Percentiles rank a stretch among this genome's conserved stretches.
These are phyloP conservation scores for Hypomontagnella monticulosa DNA, from an alignment of 495 filamentous ascomycete genomes.

Conservation along the genomic window DNA sequence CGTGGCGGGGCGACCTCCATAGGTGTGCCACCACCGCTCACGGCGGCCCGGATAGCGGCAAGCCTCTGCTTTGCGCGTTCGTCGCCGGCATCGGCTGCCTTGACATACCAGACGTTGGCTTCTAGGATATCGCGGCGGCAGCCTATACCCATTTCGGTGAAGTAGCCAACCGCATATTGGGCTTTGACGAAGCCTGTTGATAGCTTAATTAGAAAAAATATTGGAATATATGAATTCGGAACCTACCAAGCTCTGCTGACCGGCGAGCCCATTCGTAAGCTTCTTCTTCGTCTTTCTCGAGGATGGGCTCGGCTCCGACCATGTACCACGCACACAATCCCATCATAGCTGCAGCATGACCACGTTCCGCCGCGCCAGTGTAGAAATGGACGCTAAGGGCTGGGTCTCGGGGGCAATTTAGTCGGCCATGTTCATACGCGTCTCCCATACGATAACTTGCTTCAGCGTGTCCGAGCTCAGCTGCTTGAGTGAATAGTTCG, in stretches of 20 bases:
- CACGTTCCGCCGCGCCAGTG: slow-evolving; percentile 85
- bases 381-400: slow-evolving; percentile 98
- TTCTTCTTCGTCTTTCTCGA: slow-evolving; percentile 95
- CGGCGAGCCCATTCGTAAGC: slow-evolving; percentile 95
- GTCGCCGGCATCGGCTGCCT: slow-evolving; percentile 92
- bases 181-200: slow-evolving; percentile 84
- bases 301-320: slow-evolving; percentile 89
- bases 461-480: slow-evolving; percentile 87
- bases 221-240: slow-evolving; percentile 3
- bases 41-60: slow-evolving; percentile 84
- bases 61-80: slow-evolving; percentile 86
- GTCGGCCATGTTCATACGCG: slow-evolving; percentile 91
- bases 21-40: slow-evolving; percentile 75
- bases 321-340: slow-evolving; percentile 98
- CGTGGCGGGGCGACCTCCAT: slow-evolving; percentile 61
- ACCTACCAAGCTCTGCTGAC: slow-evolving; percentile 84
- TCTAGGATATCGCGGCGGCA: slow-evolving; percentile 92
- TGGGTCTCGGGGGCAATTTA: slow-evolving; percentile 88
- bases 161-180: slow-evolving; percentile 94
- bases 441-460: slow-evolving; percentile 91
- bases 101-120: slow-evolving; percentile 98
- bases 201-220: slow-evolving; percentile 24
- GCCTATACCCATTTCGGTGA: slow-evolving; percentile 98
- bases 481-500: slow-evolving; percentile 92
- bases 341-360: slow-evolving; percentile 95